phyloP scores from a whole-genome alignment of 768 basidiomycete genomes.

The Podaxis pistillaris region DNA sequence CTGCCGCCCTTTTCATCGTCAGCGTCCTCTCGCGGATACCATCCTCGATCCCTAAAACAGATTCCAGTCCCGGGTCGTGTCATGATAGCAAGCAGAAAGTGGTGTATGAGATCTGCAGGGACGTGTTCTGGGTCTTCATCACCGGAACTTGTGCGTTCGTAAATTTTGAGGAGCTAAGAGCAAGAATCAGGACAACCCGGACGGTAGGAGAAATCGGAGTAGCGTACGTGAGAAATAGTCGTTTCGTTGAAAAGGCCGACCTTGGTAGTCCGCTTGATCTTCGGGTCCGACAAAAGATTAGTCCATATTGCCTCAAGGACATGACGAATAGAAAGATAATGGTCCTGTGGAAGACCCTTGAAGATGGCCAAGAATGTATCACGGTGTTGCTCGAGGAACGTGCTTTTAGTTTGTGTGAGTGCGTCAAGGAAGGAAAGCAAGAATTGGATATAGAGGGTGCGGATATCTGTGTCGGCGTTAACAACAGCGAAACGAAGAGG shows the following conservation, averaged over 20 bases:
- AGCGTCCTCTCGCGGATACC: conserved; percentile 75
- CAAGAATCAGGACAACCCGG: not conserved
- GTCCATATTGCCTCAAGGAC: conserved; percentile 77
- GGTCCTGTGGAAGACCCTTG: conserved; percentile 68
- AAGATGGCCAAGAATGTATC: conserved; percentile 68
- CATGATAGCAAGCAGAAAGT: conserved; percentile 84
- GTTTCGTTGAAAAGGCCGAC: conserved; percentile 69
- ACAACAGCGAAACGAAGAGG: not conserved
- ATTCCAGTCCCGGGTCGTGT: conserved; percentile 80
- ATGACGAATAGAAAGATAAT: conserved; percentile 55
- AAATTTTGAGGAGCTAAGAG: conserved; percentile 67
- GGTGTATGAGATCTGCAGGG: conserved; percentile 79
- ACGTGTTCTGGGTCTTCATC: conserved; percentile 48
- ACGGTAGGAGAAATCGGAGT: not conserved
- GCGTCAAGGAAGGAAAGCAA: conserved; percentile 68
- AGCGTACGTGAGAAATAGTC: conserved; percentile 57
- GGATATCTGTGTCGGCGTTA: conserved; percentile 56
- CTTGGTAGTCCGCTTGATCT: conserved; percentile 70
- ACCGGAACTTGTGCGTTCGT: conserved; percentile 57
- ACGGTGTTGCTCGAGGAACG: conserved; percentile 70
- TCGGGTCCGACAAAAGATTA: conserved; percentile 72
- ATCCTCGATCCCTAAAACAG: conserved; percentile 87
- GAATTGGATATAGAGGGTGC: conserved; percentile 72
- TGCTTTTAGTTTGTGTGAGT: conserved; percentile 52
- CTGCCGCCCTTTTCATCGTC: conserved; percentile 42